Evolutionary conservation across 257 asterid species (phyloP), one percentile per base, ranked within the genome.

Genomic region (Cynanchum wilfordii): DNA sequence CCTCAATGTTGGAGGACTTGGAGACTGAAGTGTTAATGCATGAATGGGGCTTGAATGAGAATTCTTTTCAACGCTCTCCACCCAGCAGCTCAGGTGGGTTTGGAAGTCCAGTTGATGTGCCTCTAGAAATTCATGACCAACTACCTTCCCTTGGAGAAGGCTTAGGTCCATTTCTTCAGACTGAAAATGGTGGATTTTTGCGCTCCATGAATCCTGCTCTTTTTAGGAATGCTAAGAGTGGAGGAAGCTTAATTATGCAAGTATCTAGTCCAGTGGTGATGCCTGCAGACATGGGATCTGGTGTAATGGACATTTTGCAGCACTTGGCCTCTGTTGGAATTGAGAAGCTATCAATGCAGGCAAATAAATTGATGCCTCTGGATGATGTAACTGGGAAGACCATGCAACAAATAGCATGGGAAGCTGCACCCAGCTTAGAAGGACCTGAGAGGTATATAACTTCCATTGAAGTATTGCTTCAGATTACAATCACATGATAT

Each of bases 241-340:
- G 89, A 55, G 99, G 99, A 79, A 86, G 84, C 81, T 78, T 94
- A 76, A 81, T 92, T 47, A 87, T 94, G 99, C 99, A 94, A 86
- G 99, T 85, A 19, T 94, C 97, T 52, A 85, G 79, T 78, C 92
- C 98, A 10, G 96, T 94, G 75, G 99, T 94, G 73, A 89, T 91
- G 84, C 99, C 99, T 60, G 97, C 99, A 3, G 96, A 89, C 76
- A 87, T 94, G 96, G 99, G 98, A 59, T 86, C 97, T 40, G 88
- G 90, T 55, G 89, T 89, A 33, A 88, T 86, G 93, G 95, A 85
- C 83, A 82, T 94, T 78, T 86, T 94, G 73, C 92, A 88, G 78
- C 89, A 90, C 70, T 80, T 91, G 74, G 96, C 96, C 30, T 89
- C 99, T 76, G 85, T 88, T 70, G 98, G 98, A 70, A 90, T 91